phyloP scores from a whole-genome alignment of 2,329 filamentous ascomycete genomes.

The Chrysosporium keratinophilum region DNA sequence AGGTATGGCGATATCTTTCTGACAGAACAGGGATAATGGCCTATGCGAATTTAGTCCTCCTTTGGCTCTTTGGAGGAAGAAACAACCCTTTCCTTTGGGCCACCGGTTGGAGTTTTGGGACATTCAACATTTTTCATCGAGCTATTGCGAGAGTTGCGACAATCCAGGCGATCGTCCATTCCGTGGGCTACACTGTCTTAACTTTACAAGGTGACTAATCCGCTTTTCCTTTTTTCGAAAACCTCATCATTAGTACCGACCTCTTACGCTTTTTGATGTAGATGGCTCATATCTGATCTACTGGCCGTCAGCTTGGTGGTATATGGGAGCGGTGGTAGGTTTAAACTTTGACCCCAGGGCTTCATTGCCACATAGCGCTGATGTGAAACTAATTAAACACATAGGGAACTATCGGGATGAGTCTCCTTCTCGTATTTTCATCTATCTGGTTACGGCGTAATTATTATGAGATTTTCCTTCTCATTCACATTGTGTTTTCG shows the following conservation, averaged over 20 bases:
- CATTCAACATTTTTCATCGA: conserved; percentile 58
- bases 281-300: conserved; percentile 14
- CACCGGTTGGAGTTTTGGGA: conserved; percentile 58
- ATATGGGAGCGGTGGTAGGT: conserved; percentile 22
- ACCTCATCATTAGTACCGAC: not conserved
- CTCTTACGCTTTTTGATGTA: not conserved
- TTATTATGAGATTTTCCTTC: conserved; percentile 36
- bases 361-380: not conserved
- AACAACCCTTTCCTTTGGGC: conserved; percentile 58
- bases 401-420: conserved; percentile 28
- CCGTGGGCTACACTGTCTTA: conserved; percentile 46
- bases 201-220: conserved; percentile 4
- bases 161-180: conserved; percentile 53
- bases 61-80: conserved; percentile 57
- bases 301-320: conserved; percentile 17
- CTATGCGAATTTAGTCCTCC: conserved; percentile 52
- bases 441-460: conserved; percentile 35
- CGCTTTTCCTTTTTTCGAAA: not conserved
- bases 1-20: conserved; percentile 47
- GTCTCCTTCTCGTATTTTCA: conserved; percentile 32
- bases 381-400: not conserved
- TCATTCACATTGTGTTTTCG: conserved; percentile 30
- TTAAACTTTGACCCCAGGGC: too few species aligned
- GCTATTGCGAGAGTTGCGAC: conserved; percentile 55
- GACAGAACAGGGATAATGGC: conserved; percentile 56